A percentile compares a stretch with the other conserved stretches of the same genome.
phyloP scores from a whole-genome alignment of 148 eudicot species.

The Gaultheria prostrata region DNA sequence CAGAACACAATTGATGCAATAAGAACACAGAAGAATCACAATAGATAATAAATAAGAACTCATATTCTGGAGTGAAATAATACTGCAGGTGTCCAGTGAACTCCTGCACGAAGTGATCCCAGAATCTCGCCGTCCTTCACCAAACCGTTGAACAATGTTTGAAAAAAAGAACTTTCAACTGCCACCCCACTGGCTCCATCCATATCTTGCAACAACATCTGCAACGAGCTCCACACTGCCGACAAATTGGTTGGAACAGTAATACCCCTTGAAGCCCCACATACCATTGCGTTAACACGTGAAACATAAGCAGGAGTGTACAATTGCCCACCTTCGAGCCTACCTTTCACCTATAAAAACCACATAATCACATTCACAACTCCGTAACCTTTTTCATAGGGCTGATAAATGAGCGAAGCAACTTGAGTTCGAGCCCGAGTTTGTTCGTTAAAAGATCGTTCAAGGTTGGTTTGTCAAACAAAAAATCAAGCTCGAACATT shows the following conservation, averaged over 20 bases:
- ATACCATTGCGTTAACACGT: conserved; percentile 91
- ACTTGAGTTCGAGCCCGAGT: neutral
- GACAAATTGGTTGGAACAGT: conserved; percentile 86
- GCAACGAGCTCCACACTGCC: conserved; percentile 83
- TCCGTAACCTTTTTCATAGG: conserved; percentile 2
- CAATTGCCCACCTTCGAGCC: conserved; percentile 97
- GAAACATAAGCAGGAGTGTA: conserved; percentile 96
- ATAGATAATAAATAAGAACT: neutral
- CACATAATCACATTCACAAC: conserved; percentile 5
- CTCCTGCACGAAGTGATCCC: conserved; percentile 97
- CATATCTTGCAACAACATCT: conserved; percentile 74
- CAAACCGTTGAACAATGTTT: conserved; percentile 74
- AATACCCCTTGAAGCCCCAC: conserved; percentile 92
- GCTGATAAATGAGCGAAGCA: neutral
- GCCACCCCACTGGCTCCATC: conserved; percentile 91
- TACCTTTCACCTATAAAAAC: conserved; percentile 67
- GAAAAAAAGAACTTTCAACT: conserved; percentile 86
- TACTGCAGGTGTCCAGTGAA: conserved; percentile 96
- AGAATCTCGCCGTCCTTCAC: conserved; percentile 80
- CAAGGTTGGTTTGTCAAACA: neutral
- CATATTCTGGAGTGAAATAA: neutral
- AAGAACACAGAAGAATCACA: neutral
- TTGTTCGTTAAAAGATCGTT: neutral
- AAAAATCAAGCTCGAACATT: neutral
- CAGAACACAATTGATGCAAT: conserved; percentile 5